Evolutionary conservation across 345 rosid genomes (phyloP).

Genomic region (Murraya koenigii): DNA sequence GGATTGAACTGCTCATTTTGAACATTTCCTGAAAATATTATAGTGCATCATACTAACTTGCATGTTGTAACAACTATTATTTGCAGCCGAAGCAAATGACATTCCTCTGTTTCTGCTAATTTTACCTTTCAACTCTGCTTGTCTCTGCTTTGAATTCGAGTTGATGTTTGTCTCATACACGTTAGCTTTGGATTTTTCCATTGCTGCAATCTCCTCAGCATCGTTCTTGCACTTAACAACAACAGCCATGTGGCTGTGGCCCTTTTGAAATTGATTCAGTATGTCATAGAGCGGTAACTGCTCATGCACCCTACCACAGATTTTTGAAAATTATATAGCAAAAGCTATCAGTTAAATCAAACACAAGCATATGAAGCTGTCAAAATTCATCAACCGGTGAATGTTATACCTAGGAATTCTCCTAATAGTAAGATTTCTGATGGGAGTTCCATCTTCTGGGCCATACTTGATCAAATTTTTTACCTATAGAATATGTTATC

Average conservation of each 20-base stretch:
- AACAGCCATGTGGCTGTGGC: slow-evolving; percentile 82
- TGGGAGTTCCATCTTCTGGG: slow-evolving; percentile 50
- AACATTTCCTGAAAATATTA: slow-evolving; percentile 21
- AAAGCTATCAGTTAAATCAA: background rate
- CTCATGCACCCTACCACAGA: slow-evolving; percentile 47
- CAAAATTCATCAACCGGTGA: background rate
- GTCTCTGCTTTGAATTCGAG: slow-evolving; percentile 3
- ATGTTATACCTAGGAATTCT: slow-evolving; percentile 59
- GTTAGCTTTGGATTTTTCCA: slow-evolving; percentile 17
- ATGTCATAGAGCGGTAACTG: slow-evolving; percentile 73
- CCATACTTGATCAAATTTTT: slow-evolving; percentile 63
- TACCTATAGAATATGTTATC: slow-evolving; percentile 34
- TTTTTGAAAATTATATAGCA: background rate
- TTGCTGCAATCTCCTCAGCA: slow-evolving; percentile 27
- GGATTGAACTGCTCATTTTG: slow-evolving; percentile 22
- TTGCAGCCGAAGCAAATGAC: background rate
- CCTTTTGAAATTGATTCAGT: slow-evolving; percentile 62
- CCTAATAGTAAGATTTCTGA: slow-evolving; percentile 65
- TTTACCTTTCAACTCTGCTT: slow-evolving; percentile 25
- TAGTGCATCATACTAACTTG: background rate
- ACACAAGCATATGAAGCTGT: background rate
- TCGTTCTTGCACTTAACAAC: slow-evolving; percentile 49
- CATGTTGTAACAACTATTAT: background rate
- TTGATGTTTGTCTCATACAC: background rate
- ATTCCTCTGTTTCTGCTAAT: background rate